These are phyloP conservation scores for Cytospora schulzeri DNA, from an alignment of 2,329 filamentous ascomycete species.

Conservation along the genomic window DNA sequence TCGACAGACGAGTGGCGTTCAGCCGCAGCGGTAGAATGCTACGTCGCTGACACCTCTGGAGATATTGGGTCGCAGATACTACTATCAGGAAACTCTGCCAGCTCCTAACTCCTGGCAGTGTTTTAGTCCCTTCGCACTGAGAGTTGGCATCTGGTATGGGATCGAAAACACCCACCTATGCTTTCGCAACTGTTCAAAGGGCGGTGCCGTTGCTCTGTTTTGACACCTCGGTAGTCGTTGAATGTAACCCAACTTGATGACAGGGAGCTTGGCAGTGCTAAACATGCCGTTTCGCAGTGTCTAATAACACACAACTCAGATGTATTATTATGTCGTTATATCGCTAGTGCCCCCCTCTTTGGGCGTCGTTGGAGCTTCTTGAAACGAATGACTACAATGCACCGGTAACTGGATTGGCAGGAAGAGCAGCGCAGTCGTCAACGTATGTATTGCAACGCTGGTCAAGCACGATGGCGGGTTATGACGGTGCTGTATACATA, in stretches of 20 bases:
- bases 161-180: background rate
- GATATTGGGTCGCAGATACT: background rate
- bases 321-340: background rate
- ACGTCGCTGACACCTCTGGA: background rate
- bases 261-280: constrained; percentile 11
- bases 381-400: background rate
- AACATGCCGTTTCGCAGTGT: constrained; percentile 14
- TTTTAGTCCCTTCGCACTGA: background rate
- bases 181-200: background rate
- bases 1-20: constrained; percentile 3
- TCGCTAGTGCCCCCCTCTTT: background rate
- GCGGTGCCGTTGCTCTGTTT: background rate
- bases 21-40: background rate
- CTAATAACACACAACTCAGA: constrained; percentile 19
- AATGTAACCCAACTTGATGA: constrained; percentile 4
- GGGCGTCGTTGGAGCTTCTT: background rate
- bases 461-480: constrained; percentile 1
- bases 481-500: background rate
- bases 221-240: constrained; percentile 1
- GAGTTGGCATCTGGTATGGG: background rate
- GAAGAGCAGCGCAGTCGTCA: background rate
- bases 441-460: constrained; percentile 3
- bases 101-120: background rate
- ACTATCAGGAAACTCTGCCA: background rate
- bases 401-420: background rate